Percentiles rank a stretch among this genome's conserved stretches.
Evolutionary conservation across 2,329 filamentous ascomycete genomes (phyloP).

Genomic region (Claviceps capensis): DNA sequence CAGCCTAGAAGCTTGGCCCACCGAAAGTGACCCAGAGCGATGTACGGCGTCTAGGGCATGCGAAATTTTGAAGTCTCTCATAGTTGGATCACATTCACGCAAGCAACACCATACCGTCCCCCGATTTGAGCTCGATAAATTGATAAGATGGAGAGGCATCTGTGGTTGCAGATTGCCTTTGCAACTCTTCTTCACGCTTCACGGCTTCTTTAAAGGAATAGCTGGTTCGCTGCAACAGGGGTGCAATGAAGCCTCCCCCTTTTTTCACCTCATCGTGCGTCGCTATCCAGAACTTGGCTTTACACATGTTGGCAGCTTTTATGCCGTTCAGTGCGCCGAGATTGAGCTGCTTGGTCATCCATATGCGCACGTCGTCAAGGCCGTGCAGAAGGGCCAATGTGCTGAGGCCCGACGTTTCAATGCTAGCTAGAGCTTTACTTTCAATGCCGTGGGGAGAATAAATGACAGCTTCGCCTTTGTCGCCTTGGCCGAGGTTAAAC

Average conservation of each 20-base stretch:
- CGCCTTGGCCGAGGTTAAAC: slow-evolving; percentile 23
- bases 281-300: slow-evolving; percentile 48
- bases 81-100: background rate
- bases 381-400: slow-evolving; percentile 50
- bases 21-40: background rate
- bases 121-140: slow-evolving; percentile 41
- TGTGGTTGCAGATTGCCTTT: slow-evolving; percentile 7
- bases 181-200: slow-evolving; percentile 18
- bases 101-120: slow-evolving; percentile 32
- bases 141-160: slow-evolving; percentile 24
- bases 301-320: slow-evolving; percentile 35
- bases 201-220: slow-evolving; percentile 30
- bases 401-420: slow-evolving; percentile 28
- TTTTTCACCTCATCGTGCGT: slow-evolving; percentile 53
- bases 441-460: slow-evolving; percentile 50
- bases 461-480: slow-evolving; percentile 38
- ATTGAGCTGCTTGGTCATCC: slow-evolving; percentile 42
- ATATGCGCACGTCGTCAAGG: slow-evolving; percentile 44
- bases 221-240: slow-evolving; percentile 30
- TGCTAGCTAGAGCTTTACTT: slow-evolving; percentile 26
- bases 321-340: slow-evolving; percentile 49
- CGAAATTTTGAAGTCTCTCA: background rate
- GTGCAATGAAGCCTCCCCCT: slow-evolving; percentile 42
- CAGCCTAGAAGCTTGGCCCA: too few relatives aligned
- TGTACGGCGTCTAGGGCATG: background rate